Evolutionary conservation across 306 rosid species (phyloP), one percentile per base, ranked within the genome.

Genomic region (Pterocarpus macrocarpus): DNA sequence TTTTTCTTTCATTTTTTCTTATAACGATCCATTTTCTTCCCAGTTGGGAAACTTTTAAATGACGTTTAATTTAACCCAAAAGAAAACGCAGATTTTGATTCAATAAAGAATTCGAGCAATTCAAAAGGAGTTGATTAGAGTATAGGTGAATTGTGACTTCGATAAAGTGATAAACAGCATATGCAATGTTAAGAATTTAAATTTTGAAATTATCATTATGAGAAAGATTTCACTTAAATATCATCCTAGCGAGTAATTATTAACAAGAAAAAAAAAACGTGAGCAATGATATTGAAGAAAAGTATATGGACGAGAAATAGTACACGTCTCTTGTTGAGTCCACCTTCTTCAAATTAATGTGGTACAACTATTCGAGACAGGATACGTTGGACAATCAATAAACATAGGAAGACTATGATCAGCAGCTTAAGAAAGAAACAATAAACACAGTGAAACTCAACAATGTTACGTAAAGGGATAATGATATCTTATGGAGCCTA

Each of bases 261-360:
- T 22, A 22, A 22, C 28, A 22, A 22, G 28, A 22, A 7, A 30
- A 28, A 2, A 16, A 71, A 35, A 53, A 8, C 2, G 6, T 38
- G 41, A 4, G 41, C 7, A 38, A 6, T 6, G 5, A 38, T 0
- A 38, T 38, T 38, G 41, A 38, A 38, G 7, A 13, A 36, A 15
- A 1, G 34, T 8, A 16, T 2, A 41, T 55, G 13, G 5, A 15
- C 17, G 22, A 76, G 50, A 64, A 12, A 11, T n/a, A 47, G 5
- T 36, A 22, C 65, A 77, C 74, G 74, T 52, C 44, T 77, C 65
- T 53, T 9, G 30, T 52, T 13, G 30, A 76, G 49, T 64, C 41
- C 64, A 35, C 39, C 55, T 13, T 44, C 35, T 14, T 53, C 28
- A 15, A 15, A 14, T 53, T 53, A 53, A 53, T 53, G 58, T 53